These are phyloP conservation scores for Ajuga reptans DNA, from an alignment of 305 asterid species.

Conservation along the genomic window DNA sequence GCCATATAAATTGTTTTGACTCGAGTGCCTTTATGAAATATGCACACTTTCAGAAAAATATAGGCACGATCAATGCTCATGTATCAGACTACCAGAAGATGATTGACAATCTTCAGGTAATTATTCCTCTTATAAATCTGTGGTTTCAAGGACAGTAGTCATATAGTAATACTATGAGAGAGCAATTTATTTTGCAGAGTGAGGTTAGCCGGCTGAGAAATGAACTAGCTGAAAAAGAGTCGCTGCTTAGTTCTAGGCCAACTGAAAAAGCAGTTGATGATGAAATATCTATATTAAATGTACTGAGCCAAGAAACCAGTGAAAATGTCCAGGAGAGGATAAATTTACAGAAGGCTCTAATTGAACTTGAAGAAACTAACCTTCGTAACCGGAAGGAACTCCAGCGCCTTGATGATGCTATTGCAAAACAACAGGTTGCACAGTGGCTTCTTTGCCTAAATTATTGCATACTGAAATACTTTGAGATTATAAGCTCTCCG, in stretches of 20 bases:
- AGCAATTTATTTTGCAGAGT: constrained; percentile 40
- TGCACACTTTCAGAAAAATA: constrained; percentile 55
- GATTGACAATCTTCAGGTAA: constrained; percentile 91
- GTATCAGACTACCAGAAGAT: constrained; percentile 90
- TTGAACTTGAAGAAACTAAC: constrained; percentile 88
- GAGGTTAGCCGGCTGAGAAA: constrained; percentile 75
- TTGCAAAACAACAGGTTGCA: constrained; percentile 75
- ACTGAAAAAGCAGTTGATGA: constrained; percentile 61
- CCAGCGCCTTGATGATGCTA: constrained; percentile 72
- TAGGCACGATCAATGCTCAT: constrained; percentile 73
- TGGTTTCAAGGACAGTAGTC: constrained; percentile 11
- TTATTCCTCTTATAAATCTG: constrained; percentile 16
- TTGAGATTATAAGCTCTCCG: constrained; percentile 11
- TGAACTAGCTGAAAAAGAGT: constrained; percentile 83
- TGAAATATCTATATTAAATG: constrained; percentile 64
- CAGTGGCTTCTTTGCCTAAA: constrained; percentile 5
- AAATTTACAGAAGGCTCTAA: constrained; percentile 82
- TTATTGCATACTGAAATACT: constrained; percentile 13
- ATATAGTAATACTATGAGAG: constrained; percentile 10
- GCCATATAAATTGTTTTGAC: not conserved
- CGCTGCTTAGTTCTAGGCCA: constrained; percentile 70
- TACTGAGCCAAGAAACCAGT: constrained; percentile 82
- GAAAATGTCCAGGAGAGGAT: constrained; percentile 96
- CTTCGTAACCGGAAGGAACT: constrained; percentile 76
- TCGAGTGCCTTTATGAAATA: not conserved